Evolutionary conservation across 805 yeast genomes (phyloP), one percentile per base, ranked within the genome.

Genomic region (Starmerella apis): DNA sequence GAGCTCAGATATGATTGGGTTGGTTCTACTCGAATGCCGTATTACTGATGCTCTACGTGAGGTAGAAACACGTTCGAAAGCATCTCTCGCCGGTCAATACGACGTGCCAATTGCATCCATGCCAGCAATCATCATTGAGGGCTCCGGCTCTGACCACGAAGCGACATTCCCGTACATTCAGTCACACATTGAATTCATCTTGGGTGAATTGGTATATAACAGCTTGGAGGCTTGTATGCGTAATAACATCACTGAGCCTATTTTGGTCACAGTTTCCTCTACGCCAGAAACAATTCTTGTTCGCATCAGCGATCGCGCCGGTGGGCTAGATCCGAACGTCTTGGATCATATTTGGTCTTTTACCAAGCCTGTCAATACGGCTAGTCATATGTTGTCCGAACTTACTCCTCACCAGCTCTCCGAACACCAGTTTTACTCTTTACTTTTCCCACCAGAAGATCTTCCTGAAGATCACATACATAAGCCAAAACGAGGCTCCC

Each of bases 151-250:
- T 5, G 81, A 80, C 19, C 57, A 48, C 7, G 56, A 69, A 7
- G 78, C 79, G 51, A 72, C 72, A 16, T 86, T 92, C 64, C 92
- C 87, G 43, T 90, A 87, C 63, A 74, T 92, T 70, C 80, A 82
- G 10, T 80, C 87, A 3, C 97, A 90, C 68, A 70, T 92, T 56
- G 87, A 84, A 59, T 90, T 86, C 64, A 71, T 90, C 36, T 71
- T 88, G 47, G 92, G 95, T 20, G 97, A 90, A 65, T 80, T 90
- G 32, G 67, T 92, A 51, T 74, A 96, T 56, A 90, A 92, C 62
- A 77, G 94, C 3, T 76, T 78, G 58, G 94, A 86, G 61, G 90
- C 95, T 0, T 83, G 95, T 0, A 76, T 86, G 47, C 71, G 71
- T 41, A 68, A 70, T 39, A 72, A 69, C 49, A 59, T 73, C 10